Evolutionary conservation across 208 protist genomes (phyloP).

Genomic region (Blastocrithidia nonstop): DNA sequence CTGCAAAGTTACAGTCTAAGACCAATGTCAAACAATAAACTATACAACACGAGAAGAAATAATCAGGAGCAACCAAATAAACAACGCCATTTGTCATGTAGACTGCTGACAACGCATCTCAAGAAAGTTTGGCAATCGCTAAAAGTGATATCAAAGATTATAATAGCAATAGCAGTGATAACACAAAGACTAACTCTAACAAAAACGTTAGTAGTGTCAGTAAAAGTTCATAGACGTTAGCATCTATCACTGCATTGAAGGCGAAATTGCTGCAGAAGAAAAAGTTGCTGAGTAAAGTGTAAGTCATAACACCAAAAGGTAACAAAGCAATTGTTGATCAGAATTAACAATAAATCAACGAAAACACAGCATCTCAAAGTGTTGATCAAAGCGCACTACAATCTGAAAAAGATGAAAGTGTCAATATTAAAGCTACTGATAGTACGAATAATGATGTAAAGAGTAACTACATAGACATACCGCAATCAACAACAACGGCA

Average conservation of each 20-base stretch:
- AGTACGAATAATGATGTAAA: neutral
- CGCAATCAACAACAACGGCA: neutral
- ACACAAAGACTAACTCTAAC: neutral
- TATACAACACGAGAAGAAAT: no score
- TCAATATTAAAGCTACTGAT: neutral
- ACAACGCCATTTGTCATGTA: no score
- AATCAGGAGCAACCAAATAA: no score
- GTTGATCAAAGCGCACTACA: no score
- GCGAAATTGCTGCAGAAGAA: constrained; percentile 1
- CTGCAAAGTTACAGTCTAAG: no score
- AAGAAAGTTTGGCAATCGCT: constrained; percentile 10
- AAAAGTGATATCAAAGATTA: neutral
- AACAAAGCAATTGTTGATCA: neutral
- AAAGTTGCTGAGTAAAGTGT: neutral
- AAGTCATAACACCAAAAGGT: neutral
- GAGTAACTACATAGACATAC: neutral
- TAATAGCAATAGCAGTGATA: neutral
- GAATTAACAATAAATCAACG: neutral
- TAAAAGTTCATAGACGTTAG: neutral
- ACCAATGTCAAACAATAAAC: no score
- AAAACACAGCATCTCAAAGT: neutral
- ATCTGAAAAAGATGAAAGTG: no score
- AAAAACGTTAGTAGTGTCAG: neutral
- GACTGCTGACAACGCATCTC: no score
- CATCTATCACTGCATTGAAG: neutral